Percentiles rank a stretch among this genome's conserved stretches.
These are phyloP conservation scores for Mortierella sp. DNA, from an alignment of 371 early-diverging fungal species.

Conservation along the genomic window DNA sequence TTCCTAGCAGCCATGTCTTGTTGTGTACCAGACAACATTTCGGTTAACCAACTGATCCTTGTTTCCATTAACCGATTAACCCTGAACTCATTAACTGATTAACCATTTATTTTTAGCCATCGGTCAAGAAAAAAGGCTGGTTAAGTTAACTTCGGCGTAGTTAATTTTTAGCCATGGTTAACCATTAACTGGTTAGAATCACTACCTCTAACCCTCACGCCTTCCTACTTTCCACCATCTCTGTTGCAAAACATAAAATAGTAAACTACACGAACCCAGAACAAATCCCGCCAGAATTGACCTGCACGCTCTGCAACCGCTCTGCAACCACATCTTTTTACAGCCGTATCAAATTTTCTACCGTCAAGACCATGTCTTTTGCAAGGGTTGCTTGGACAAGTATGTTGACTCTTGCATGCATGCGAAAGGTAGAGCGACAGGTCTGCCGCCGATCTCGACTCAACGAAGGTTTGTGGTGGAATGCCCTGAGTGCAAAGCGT, in stretches of 20 bases:
- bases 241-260: constrained; percentile 1
- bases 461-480: not conserved
- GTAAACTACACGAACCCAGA: constrained; percentile 29
- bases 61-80: too few species aligned
- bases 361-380: constrained; percentile 50
- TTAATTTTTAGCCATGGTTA: too few species aligned
- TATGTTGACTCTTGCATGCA: constrained; percentile 24
- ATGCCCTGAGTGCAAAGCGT: constrained; percentile 38
- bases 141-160: too few species aligned
- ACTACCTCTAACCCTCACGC: too few species aligned
- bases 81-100: too few species aligned
- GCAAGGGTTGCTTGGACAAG: constrained; percentile 35
- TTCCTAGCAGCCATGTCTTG: too few species aligned
- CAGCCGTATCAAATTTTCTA: constrained; percentile 48
- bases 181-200: too few species aligned
- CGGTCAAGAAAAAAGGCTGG: too few species aligned
- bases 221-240: not conserved
- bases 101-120: too few species aligned
- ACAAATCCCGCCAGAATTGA: constrained; percentile 20
- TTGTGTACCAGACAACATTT: too few species aligned
- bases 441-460: not conserved
- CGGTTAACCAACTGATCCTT: too few species aligned
- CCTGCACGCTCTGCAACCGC: constrained; percentile 33
- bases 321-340: constrained; percentile 34
- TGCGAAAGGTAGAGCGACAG: not conserved